phyloP scores from a whole-genome alignment of 2,329 filamentous ascomycete genomes.

The Mycosphaerella arachidis region DNA sequence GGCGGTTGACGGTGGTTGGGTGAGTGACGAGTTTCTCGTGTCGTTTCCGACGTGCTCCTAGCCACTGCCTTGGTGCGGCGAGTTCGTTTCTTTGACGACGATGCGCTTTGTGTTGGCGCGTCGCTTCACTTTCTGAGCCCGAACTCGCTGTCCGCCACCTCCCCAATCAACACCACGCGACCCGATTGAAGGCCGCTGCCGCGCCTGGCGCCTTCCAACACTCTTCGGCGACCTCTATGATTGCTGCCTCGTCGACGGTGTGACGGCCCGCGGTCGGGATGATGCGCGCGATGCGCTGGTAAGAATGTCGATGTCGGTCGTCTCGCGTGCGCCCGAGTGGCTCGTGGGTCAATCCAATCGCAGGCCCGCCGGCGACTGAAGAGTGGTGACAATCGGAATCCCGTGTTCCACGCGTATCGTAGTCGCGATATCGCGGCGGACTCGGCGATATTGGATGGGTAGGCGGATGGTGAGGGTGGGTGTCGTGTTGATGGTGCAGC shows the following conservation, averaged over 20 bases:
- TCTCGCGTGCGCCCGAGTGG: conserved; percentile 11
- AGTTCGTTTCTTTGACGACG: conserved; percentile 1
- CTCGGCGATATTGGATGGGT: conserved; percentile 28
- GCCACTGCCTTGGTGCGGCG: not conserved
- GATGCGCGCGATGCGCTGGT: conserved; percentile 25
- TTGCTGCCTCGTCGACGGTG: conserved; percentile 9
- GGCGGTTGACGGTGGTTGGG: conserved; percentile 32
- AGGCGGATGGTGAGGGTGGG: conserved; percentile 12
- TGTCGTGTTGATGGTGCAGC: not conserved
- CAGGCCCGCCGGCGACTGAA: conserved; percentile 30
- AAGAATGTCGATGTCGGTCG: conserved; percentile 11
- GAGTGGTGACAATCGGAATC: conserved; percentile 11
- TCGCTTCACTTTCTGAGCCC: not conserved
- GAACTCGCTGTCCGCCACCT: conserved; percentile 23
- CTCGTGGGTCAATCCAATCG: conserved; percentile 27
- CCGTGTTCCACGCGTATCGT: conserved; percentile 11
- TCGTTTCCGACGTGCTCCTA: conserved; percentile 4
- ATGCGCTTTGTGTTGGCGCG: conserved; percentile 10
- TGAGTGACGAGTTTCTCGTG: not conserved
- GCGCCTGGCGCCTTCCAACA: conserved; percentile 19
- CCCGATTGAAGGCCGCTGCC: conserved; percentile 30
- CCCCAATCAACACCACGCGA: conserved; percentile 29
- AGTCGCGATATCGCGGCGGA: conserved; percentile 3
- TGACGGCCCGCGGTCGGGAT: conserved; percentile 23
- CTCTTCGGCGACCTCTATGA: conserved; percentile 13